Base-by-base conservation (phyloP, 164 flowering plant species). In the Warburgia ugandensis region DNA sequence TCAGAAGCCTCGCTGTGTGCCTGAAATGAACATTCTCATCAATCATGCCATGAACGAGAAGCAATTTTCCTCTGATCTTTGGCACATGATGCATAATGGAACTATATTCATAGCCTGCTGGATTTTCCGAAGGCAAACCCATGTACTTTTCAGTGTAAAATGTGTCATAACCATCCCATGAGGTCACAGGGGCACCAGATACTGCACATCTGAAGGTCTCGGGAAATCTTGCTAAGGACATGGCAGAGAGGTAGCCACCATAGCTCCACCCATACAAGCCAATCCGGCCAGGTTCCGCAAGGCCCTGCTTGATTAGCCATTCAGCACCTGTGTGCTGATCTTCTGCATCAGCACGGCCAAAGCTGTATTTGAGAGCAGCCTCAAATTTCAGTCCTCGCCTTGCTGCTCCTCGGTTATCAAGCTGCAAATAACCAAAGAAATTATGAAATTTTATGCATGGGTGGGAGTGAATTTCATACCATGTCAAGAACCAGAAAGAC, bases 221-320 rank as follows among this genome's bases (percentile, higher is more conserved):
- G 0, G 98, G 86, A 42, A 69, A 85, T 57, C 74, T 73, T 21
- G 81, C 77, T 40, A 87, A 45, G 8, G 74, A 42, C 74, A 81
- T 83, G 45, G 90, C 90, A 17, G 94, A 87, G 44, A 92, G 86
- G 47, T 75, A 92, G 10, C 96, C 98, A 14, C 98, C 96, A 48
- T 92, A 92, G 66, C 96, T 92, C 98, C 98, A 92, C 0, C 98
- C 98, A 19, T 88, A 87, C 33, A 92, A 2, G 25, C 96, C 98
- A 23, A 92, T 76, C 11, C 63, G 75, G 29, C 81, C 89, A 11
- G 45, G 64, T 66, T 77, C 60, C 19, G 98, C 75, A 14, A 85
- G 69, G 27, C 96, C 96, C 51, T 77, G 70, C 56, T 81, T 75
- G 29, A 83, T 68, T 33, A 92, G 91, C 95, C 96, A 92, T 49